phyloP scores from a whole-genome alignment of 495 filamentous ascomycete genomes.

The Pyrenopolyporus hunteri region DNA sequence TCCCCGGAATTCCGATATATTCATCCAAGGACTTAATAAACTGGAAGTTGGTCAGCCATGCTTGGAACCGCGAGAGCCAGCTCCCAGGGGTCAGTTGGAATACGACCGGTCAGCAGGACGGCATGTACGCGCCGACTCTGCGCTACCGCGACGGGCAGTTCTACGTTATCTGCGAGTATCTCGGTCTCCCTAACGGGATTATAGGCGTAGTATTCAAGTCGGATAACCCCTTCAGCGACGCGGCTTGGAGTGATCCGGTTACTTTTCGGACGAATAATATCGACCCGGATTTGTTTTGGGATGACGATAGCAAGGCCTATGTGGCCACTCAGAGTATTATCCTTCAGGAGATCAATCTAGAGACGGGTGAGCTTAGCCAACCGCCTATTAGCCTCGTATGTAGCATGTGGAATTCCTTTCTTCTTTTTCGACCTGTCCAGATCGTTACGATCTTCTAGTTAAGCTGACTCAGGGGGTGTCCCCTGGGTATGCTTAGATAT shows the following conservation, averaged over 20 bases:
- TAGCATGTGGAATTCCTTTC: no score
- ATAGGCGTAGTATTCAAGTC: conserved; percentile 43
- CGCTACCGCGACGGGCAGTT: conserved; percentile 46
- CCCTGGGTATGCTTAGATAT: no score
- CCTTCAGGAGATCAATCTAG: conserved; percentile 52
- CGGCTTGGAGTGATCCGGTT: conserved; percentile 49
- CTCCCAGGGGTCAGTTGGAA: conserved; percentile 39
- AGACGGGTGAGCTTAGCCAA: conserved; percentile 48
- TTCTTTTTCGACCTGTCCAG: no score
- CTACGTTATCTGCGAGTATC: conserved; percentile 51
- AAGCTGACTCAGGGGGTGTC: no score
- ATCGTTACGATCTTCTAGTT: no score
- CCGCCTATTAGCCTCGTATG: conserved; percentile 49
- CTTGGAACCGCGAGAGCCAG: conserved; percentile 39
- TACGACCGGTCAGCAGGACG: conserved; percentile 37
- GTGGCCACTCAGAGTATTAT: conserved; percentile 48
- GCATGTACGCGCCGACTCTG: conserved; percentile 46
- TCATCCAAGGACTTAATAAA: conserved; percentile 45
- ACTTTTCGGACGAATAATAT: conserved; percentile 44
- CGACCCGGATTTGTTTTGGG: conserved; percentile 55
- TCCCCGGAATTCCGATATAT: conserved; percentile 47
- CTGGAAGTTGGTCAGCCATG: conserved; percentile 44
- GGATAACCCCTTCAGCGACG: conserved; percentile 40
- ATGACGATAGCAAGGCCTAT: conserved; percentile 53
- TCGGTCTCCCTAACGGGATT: conserved; percentile 30